phyloP scores from a whole-genome alignment of 257 asterid genomes.

The Solanum rostratum region DNA sequence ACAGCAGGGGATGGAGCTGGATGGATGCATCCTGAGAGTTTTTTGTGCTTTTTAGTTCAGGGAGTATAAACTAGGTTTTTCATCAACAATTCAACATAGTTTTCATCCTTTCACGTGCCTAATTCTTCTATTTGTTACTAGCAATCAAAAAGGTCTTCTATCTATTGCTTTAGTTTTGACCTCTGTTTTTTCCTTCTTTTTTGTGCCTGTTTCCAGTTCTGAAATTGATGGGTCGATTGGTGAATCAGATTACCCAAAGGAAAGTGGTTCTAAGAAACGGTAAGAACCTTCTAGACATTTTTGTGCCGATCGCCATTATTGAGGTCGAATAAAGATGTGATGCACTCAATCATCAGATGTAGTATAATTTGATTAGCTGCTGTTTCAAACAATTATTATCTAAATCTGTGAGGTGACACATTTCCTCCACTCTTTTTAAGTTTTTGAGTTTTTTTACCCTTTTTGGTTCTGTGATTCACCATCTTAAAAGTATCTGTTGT shows the following conservation, averaged over 20 bases:
- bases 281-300: slow-evolving; percentile 8
- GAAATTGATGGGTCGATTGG: slow-evolving; percentile 61
- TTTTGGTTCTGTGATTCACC: not conserved
- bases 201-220: slow-evolving; percentile 26
- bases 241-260: slow-evolving; percentile 50
- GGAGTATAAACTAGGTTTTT: not conserved
- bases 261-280: slow-evolving; percentile 63
- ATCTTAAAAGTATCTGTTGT: not conserved
- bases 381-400: not conserved
- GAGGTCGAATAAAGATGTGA: not conserved
- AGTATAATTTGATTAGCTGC: not conserved
- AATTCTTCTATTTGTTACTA: not conserved
- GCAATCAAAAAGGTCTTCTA: not conserved
- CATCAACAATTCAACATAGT: not conserved
- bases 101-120: not conserved
- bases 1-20: not conserved
- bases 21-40: not conserved
- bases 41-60: not conserved
- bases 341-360: not conserved
- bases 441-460: not conserved
- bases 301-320: not conserved
- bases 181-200: not conserved
- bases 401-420: not conserved
- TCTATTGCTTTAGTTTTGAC: not conserved
- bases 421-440: not conserved